These are phyloP conservation scores for Tothia fuscella DNA, from an alignment of 2,329 filamentous ascomycete genomes.

Conservation along the genomic window DNA sequence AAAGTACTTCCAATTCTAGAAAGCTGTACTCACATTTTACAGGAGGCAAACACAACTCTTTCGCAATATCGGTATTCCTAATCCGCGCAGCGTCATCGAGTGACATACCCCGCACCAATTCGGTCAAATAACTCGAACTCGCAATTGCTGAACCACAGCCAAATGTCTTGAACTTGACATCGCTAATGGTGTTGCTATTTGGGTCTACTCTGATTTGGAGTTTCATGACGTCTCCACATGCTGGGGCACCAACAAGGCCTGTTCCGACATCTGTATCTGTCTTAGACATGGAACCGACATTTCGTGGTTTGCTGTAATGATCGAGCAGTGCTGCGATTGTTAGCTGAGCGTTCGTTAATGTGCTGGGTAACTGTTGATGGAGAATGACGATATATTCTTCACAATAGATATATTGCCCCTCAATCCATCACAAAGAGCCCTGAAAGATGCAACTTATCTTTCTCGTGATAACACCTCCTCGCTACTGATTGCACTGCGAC, in stretches of 20 bases:
- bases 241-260: slow-evolving; percentile 80
- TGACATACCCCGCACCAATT: slow-evolving; percentile 91
- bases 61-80: slow-evolving; percentile 95
- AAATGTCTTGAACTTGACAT: slow-evolving; percentile 98
- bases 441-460: slow-evolving; percentile 39
- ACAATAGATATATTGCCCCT: slow-evolving; percentile 7
- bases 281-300: slow-evolving; percentile 71
- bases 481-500: neutral
- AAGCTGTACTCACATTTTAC: slow-evolving; percentile 58
- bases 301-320: slow-evolving; percentile 69
- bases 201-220: slow-evolving; percentile 88
- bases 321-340: slow-evolving; percentile 49
- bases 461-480: slow-evolving; percentile 50
- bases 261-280: slow-evolving; percentile 74
- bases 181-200: slow-evolving; percentile 73
- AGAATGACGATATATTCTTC: slow-evolving; percentile 10
- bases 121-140: slow-evolving; percentile 85
- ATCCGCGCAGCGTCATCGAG: slow-evolving; percentile 86
- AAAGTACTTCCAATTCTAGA: neutral
- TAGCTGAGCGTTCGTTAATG: slow-evolving; percentile 20
- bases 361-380: neutral
- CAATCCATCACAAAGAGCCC: slow-evolving; percentile 12
- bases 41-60: slow-evolving; percentile 81
- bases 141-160: slow-evolving; percentile 92
- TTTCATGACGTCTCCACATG: slow-evolving; percentile 89